Percentiles rank a stretch among this genome's conserved stretches.
Evolutionary conservation across 2,329 filamentous ascomycete species (phyloP).

Genomic region (Diplocarpon mali): DNA sequence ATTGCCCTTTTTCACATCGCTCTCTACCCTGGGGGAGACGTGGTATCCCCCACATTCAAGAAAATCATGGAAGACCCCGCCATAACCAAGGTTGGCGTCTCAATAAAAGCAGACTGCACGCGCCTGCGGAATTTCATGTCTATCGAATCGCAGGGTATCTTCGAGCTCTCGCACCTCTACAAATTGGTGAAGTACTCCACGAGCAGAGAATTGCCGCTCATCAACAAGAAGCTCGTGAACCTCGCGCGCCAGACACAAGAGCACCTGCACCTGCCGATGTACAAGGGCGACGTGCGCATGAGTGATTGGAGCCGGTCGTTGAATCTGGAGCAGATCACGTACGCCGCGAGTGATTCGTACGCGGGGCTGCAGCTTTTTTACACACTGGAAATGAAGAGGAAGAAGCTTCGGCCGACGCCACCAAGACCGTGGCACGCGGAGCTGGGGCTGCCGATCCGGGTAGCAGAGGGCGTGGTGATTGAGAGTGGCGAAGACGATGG

Average conservation of each 20-base stretch:
- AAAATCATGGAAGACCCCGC: slow-evolving; percentile 59
- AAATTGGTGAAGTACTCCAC: slow-evolving; percentile 60
- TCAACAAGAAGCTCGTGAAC: slow-evolving; percentile 56
- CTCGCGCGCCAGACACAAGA: slow-evolving; percentile 61
- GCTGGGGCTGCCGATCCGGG: slow-evolving; percentile 48
- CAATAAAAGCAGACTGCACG: slow-evolving; percentile 59
- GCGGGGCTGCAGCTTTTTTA: slow-evolving; percentile 65
- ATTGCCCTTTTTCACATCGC: slow-evolving; percentile 78
- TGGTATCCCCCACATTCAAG: slow-evolving; percentile 61
- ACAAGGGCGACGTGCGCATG: slow-evolving; percentile 56
- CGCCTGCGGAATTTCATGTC: slow-evolving; percentile 56
- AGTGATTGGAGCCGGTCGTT: slow-evolving; percentile 65
- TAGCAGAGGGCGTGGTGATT: slow-evolving; percentile 35
- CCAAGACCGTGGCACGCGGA: slow-evolving; percentile 61
- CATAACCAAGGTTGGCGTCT: slow-evolving; percentile 68
- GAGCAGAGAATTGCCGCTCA: slow-evolving; percentile 35
- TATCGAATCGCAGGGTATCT: slow-evolving; percentile 53
- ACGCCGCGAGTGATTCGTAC: slow-evolving; percentile 77
- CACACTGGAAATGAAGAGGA: slow-evolving; percentile 56
- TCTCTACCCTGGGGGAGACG: slow-evolving; percentile 42
- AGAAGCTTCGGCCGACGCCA: slow-evolving; percentile 55
- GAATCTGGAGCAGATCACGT: slow-evolving; percentile 53
- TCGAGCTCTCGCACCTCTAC: slow-evolving; percentile 78
- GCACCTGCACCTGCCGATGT: slow-evolving; percentile 61
- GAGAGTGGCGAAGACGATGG: slow-evolving; percentile 23